Evolutionary conservation across 2,329 filamentous ascomycete species (phyloP).

Genomic region (Aphanocladium album): DNA sequence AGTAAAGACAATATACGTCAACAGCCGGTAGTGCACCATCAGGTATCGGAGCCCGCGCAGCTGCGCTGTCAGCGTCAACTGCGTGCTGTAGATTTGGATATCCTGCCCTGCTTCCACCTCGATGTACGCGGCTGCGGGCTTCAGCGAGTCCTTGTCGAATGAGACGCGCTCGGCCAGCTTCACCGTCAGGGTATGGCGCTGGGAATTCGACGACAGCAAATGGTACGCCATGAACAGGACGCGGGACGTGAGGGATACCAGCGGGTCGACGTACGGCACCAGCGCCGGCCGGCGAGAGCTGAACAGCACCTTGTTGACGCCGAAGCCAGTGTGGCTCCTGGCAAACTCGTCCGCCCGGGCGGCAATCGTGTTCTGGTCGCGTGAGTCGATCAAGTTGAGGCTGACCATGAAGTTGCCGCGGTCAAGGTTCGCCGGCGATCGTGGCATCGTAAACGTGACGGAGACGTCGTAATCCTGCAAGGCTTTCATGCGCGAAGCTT

Average conservation of each 20-base stretch:
- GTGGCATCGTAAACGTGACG: constrained; percentile 70
- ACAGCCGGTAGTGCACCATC: constrained; percentile 78
- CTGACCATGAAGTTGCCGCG: constrained; percentile 95
- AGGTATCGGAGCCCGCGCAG: constrained; percentile 74
- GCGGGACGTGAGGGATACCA: constrained; percentile 58
- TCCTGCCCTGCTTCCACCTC: constrained; percentile 65
- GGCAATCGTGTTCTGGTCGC: constrained; percentile 21
- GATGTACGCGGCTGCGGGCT: constrained; percentile 45
- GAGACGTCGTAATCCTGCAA: constrained; percentile 81
- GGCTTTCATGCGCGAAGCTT: constrained; percentile 52
- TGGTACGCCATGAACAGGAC: constrained; percentile 64
- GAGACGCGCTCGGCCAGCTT: constrained; percentile 67
- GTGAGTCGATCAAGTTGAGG: constrained; percentile 58
- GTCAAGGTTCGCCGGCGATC: constrained; percentile 67
- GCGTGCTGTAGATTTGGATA: constrained; percentile 71
- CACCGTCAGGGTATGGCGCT: constrained; percentile 60
- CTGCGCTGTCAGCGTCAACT: constrained; percentile 65
- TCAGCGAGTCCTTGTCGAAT: constrained; percentile 45
- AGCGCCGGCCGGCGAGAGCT: constrained; percentile 69
- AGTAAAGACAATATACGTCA: constrained; percentile 65
- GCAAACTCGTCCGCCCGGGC: constrained; percentile 26
- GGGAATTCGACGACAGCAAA: constrained; percentile 58
- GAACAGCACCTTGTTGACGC: constrained; percentile 43
- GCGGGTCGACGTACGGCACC: constrained; percentile 69
- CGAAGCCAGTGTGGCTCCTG: constrained; percentile 31